These are phyloP conservation scores for Sophora flavescens DNA, from an alignment of 306 rosid species.

Conservation along the genomic window DNA sequence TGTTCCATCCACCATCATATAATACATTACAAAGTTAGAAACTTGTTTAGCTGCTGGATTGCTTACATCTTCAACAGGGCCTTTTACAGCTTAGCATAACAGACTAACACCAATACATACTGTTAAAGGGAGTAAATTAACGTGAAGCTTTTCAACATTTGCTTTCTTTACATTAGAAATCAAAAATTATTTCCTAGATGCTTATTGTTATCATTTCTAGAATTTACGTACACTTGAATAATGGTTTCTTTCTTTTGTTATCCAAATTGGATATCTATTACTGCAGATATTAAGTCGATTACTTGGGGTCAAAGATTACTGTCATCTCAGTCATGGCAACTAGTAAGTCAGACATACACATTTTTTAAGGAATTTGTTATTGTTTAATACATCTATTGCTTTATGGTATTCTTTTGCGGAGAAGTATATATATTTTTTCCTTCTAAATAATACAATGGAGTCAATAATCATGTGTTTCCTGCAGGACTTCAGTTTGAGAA, in stretches of 20 bases:
- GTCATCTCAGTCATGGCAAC: slow-evolving; percentile 45
- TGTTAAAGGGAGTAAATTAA: too few relatives aligned
- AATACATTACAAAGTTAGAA: too few relatives aligned
- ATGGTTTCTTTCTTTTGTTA: neutral
- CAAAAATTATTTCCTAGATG: neutral
- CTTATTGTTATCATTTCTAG: neutral
- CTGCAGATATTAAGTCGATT: slow-evolving; percentile 36
- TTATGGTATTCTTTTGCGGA: neutral
- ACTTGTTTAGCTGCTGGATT: too few relatives aligned
- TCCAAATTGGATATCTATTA: neutral
- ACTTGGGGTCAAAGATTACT: slow-evolving; percentile 29
- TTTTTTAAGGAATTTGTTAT: slow-evolving; percentile 13
- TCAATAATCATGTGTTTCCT: slow-evolving; percentile 1
- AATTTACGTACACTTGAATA: too few relatives aligned
- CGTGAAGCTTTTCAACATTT: too few relatives aligned
- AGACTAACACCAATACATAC: too few relatives aligned
- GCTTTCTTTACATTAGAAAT: too few relatives aligned
- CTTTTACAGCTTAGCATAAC: too few relatives aligned
- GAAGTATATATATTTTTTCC: neutral
- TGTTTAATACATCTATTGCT: slow-evolving; percentile 4
- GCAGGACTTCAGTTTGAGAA: slow-evolving; percentile 88
- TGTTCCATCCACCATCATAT: too few relatives aligned
- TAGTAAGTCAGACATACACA: slow-evolving; percentile 37
- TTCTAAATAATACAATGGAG: neutral
- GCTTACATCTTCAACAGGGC: too few relatives aligned